Conservation (phyloP, 805 yeast species). For the Candida methanosorbosa region DNA sequence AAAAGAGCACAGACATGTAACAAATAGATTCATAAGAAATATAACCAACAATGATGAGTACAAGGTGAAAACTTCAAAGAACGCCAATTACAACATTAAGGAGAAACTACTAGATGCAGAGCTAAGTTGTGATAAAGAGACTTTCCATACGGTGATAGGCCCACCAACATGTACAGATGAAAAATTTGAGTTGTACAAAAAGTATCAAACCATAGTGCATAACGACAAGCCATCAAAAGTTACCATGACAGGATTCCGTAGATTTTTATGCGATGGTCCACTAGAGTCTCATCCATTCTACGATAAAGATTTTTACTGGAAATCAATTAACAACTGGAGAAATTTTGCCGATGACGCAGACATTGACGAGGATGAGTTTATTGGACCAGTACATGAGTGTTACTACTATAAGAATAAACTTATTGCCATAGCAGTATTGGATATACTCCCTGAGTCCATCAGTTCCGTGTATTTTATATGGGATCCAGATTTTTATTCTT, state of each 20-base stretch:
- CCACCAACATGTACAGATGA: slow-evolving; percentile 43
- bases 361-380: slow-evolving; percentile 8
- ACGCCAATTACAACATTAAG: too few relatives aligned
- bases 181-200: slow-evolving; percentile 53
- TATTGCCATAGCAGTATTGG: slow-evolving; percentile 71
- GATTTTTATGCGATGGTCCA: slow-evolving; percentile 67
- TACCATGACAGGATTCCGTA: slow-evolving; percentile 37
- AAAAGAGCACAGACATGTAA: slow-evolving; percentile 59
- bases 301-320: slow-evolving; percentile 30
- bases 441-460: slow-evolving; percentile 64
- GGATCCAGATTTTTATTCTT: slow-evolving; percentile 68
- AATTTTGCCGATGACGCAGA: slow-evolving; percentile 5
- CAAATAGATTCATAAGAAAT: slow-evolving; percentile 49
- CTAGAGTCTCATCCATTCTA: slow-evolving; percentile 27
- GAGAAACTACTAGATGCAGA: too few relatives aligned
- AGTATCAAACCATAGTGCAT: slow-evolving; percentile 68
- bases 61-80: too few relatives aligned
- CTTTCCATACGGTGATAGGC: slow-evolving; percentile 38
- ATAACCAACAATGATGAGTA: slow-evolving; percentile 18
- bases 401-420: slow-evolving; percentile 57
- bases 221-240: slow-evolving; percentile 45
- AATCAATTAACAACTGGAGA: slow-evolving; percentile 31
- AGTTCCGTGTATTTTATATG: slow-evolving; percentile 85
- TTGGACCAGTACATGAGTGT: slow-evolving; percentile 73
- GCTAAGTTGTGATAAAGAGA: neutral